Percentiles rank a stretch among this genome's conserved stretches.
These are phyloP conservation scores for Chaetomium strumarium DNA, from an alignment of 2,329 filamentous ascomycete genomes.

Conservation along the genomic window DNA sequence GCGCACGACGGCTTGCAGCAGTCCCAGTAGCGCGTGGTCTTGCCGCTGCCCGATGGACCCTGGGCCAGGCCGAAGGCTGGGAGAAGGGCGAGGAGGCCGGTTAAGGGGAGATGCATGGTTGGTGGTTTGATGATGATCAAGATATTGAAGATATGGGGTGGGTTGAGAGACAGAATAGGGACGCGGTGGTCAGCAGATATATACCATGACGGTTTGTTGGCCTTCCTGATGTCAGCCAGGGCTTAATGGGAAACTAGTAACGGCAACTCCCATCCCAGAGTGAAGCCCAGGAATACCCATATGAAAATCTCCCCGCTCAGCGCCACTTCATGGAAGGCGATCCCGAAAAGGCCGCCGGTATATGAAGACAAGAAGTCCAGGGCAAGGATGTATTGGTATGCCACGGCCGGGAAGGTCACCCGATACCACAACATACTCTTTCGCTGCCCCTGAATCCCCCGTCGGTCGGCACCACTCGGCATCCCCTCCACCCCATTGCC, in stretches of 20 bases:
- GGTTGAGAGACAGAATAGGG: too few relatives aligned
- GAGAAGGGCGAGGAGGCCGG: constrained; percentile 22
- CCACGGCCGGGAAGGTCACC: background rate
- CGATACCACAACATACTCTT: background rate
- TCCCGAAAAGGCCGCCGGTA: constrained; percentile 18
- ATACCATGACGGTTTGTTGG: background rate
- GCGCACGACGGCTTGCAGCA: constrained; percentile 56
- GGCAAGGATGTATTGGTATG: background rate
- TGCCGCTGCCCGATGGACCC: constrained; percentile 25
- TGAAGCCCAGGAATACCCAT: constrained; percentile 16
- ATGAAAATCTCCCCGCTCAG: constrained; percentile 15
- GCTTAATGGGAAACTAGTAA: background rate
- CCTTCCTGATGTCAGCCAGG: background rate
- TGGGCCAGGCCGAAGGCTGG: constrained; percentile 23
- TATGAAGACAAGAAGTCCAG: constrained; percentile 6
- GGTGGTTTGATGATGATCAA: background rate
- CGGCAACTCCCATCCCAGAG: background rate
- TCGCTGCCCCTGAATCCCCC: background rate
- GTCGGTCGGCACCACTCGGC: background rate
- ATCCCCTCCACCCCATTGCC: background rate
- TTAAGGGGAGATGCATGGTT: constrained; percentile 23
- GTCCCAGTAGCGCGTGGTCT: constrained; percentile 41
- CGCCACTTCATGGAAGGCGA: constrained; percentile 3
- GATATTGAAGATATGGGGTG: too few relatives aligned
- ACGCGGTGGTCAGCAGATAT: background rate